A percentile compares a stretch with the other conserved stretches of the same genome.
phyloP scores from a whole-genome alignment of 2,329 filamentous ascomycete genomes.

The Bipolaris zeicola region DNA sequence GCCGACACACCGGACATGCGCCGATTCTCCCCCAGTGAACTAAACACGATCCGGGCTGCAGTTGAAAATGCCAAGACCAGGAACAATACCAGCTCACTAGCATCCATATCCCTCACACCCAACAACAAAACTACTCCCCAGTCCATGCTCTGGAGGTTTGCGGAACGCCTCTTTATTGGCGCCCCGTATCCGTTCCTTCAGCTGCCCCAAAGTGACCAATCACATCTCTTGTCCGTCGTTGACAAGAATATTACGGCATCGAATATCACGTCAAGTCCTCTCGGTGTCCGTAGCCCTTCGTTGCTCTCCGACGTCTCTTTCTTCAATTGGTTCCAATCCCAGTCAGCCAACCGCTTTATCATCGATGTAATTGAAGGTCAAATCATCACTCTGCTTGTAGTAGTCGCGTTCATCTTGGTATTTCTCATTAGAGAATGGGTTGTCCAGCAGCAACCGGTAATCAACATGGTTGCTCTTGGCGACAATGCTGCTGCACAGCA shows the following conservation, averaged over 20 bases:
- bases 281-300: conserved; percentile 39
- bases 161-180: conserved; percentile 51
- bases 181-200: conserved; percentile 32
- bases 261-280: conserved; percentile 37
- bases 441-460: conserved; percentile 93
- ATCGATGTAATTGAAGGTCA: conserved; percentile 90
- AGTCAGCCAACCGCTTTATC: conserved; percentile 75
- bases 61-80: conserved; percentile 26
- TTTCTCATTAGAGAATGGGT: conserved; percentile 98
- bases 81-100: conserved; percentile 38
- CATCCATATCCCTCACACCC: conserved; percentile 49
- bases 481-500: conserved; percentile 36
- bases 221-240: conserved; percentile 27
- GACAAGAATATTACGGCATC: conserved; percentile 28
- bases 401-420: conserved; percentile 93
- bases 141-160: conserved; percentile 53
- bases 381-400: conserved; percentile 88
- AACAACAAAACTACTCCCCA: conserved; percentile 48
- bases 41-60: conserved; percentile 27
- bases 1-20: conserved; percentile 8
- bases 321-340: conserved; percentile 59
- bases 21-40: conserved; percentile 13
- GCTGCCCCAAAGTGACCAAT: conserved; percentile 25
- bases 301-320: conserved; percentile 64
- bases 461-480: conserved; percentile 69